These are phyloP conservation scores for Mycena kentingensis DNA, from an alignment of 768 basidiomycete species.

Conservation along the genomic window DNA sequence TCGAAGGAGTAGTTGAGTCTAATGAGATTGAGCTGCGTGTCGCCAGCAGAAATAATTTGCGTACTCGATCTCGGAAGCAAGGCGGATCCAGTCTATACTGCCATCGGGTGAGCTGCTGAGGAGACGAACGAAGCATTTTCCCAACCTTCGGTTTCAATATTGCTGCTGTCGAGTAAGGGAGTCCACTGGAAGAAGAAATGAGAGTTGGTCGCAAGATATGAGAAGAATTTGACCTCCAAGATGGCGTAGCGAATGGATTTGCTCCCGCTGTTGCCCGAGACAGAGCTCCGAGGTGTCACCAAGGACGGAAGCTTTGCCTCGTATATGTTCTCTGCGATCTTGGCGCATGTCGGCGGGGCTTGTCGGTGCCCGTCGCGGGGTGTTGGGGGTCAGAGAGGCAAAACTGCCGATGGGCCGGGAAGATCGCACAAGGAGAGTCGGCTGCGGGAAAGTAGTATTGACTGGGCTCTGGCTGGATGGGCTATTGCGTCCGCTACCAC, in stretches of 20 bases:
- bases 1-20: constrained; percentile 86
- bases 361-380: constrained; percentile 24
- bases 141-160: constrained; percentile 78
- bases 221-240: constrained; percentile 57
- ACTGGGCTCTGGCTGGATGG: constrained; percentile 36
- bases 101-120: constrained; percentile 6
- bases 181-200: constrained; percentile 62
- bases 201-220: constrained; percentile 8
- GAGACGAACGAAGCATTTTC: constrained; percentile 5
- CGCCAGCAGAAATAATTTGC: not conserved
- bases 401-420: constrained; percentile 63
- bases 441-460: constrained; percentile 31
- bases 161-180: constrained; percentile 85
- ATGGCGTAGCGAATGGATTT: constrained; percentile 86
- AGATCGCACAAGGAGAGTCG: constrained; percentile 64
- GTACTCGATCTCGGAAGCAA: constrained; percentile 84
- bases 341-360: constrained; percentile 43
- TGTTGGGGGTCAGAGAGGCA: constrained; percentile 35
- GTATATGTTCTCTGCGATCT: constrained; percentile 64
- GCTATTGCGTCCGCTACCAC: constrained; percentile 57
- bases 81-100: constrained; percentile 79
- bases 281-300: constrained; percentile 72
- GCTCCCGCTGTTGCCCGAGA: constrained; percentile 57
- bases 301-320: constrained; percentile 75
- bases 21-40: not conserved